These are phyloP conservation scores for Globisporangium ultimum DNA, from an alignment of 352 stramenopile species.

Conservation along the genomic window DNA sequence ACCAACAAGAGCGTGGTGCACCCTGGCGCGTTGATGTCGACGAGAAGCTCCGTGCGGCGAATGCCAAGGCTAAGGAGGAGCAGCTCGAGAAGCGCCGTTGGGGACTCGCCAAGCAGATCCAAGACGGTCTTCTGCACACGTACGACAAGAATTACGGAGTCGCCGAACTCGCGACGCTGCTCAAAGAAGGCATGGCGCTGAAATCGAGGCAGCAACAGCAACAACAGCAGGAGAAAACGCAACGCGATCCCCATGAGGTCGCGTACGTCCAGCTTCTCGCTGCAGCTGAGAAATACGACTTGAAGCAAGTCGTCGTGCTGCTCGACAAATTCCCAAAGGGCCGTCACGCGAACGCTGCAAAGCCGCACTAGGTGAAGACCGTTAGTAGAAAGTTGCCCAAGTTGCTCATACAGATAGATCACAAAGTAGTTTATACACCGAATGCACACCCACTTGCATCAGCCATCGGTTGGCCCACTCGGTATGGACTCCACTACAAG, in stretches of 20 bases:
- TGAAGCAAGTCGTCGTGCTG: slow-evolving; percentile 60
- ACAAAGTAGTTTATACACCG: background rate
- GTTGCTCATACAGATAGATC: background rate
- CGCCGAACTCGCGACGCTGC: slow-evolving; percentile 52
- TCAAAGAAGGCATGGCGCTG: slow-evolving; percentile 52
- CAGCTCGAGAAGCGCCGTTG: slow-evolving; percentile 67
- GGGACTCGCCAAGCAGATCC: slow-evolving; percentile 70
- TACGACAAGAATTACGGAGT: slow-evolving; percentile 73
- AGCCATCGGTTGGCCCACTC: background rate
- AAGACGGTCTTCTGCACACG: slow-evolving; percentile 65
- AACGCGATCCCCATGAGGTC: slow-evolving; percentile 48
- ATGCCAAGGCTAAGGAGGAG: slow-evolving; percentile 47
- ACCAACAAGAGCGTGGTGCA: slow-evolving; percentile 43
- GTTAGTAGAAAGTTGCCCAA: background rate
- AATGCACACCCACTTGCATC: background rate
- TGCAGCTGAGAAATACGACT: slow-evolving; percentile 73
- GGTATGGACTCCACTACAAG: no score
- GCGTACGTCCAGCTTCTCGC: slow-evolving; percentile 57
- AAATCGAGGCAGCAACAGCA: slow-evolving; percentile 19
- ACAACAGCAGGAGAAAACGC: slow-evolving; percentile 6
- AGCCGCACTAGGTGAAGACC: slow-evolving; percentile 1
- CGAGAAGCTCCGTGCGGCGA: slow-evolving; percentile 32
- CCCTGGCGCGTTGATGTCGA: slow-evolving; percentile 51
- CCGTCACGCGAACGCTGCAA: slow-evolving; percentile 18
- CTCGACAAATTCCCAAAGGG: slow-evolving; percentile 74